Evolutionary conservation across 1,139 yeast genomes (phyloP), one percentile per base, ranked within the genome.

Genomic region (Hanseniaspora sp.): DNA sequence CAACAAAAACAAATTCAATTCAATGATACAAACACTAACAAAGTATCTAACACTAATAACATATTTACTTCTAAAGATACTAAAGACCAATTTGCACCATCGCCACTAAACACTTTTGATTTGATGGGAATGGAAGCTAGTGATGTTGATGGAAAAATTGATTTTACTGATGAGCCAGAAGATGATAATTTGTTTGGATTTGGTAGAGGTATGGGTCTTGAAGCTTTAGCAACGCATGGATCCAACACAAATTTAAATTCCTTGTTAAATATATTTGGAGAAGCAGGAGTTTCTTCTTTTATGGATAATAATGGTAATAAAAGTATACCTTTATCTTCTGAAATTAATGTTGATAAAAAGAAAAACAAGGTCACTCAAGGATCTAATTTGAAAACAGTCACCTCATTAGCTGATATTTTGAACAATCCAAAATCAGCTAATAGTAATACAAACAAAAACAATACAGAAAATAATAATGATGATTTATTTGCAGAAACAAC

Each of bases 151-250:
- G 31, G 23, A 1, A 23, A n/a, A 6, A 42, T 28, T 13, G 54
- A 51, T n/a, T 44, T 44, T 2, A 44, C 33, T n/a, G 48, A 51
- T 8, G 54, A 51, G 15, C 37, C 28, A 18, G 54, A 51, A n/a
- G 54, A 51, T 28, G 54, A 45, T 34, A 51, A 51, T 31, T 17
- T 51, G 40, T 51, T 51, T 45, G 54, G 54, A n/a, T 51, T 51
- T 51, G 54, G 54, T 13, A 38, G 54, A 39, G 54, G 54, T 3
- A 51, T 51, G 54, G 54, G 54, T 4, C 29, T 51, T 7, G 54
- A 51, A 15, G 54, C 54, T 7, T 17, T 51, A 8, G 45, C 45
- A 13, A 31, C 45, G 6, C 41, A 39, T 28, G 54, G 54, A 18
- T 51, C 54, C 5, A 51, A 45, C 34, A 42, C 48, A 15, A 51